These are phyloP conservation scores for Fusarium cicatricum DNA, from an alignment of 2,329 filamentous ascomycete genomes.

Conservation along the genomic window DNA sequence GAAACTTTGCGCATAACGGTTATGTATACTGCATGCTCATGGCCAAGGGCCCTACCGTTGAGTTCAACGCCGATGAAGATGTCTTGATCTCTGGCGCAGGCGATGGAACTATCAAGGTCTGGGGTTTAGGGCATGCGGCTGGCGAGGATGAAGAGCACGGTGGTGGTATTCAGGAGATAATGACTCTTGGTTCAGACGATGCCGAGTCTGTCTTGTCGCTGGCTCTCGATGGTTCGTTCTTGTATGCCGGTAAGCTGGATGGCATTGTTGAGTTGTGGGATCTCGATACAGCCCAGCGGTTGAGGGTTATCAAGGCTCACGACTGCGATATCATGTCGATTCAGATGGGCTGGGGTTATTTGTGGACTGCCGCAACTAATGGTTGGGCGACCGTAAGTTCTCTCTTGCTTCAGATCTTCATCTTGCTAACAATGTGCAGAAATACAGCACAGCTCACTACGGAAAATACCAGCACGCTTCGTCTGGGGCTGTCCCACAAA, in stretches of 20 bases:
- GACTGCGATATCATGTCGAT: constrained; percentile 86
- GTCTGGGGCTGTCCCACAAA: constrained; percentile 71
- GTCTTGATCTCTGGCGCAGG: constrained; percentile 90
- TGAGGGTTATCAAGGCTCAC: constrained; percentile 85
- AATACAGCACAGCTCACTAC: constrained; percentile 73
- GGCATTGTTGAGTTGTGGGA: constrained; percentile 97
- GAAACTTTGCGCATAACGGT: constrained; percentile 91
- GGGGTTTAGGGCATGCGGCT: constrained; percentile 66
- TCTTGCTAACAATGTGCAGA: constrained; percentile 51
- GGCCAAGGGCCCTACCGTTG: constrained; percentile 71
- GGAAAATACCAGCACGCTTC: constrained; percentile 60
- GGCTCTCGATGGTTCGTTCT: constrained; percentile 86
- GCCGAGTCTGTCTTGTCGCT: constrained; percentile 77
- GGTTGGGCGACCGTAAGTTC: constrained; percentile 82
- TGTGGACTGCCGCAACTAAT: constrained; percentile 89
- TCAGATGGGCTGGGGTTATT: constrained; percentile 82
- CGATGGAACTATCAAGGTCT: constrained; percentile 94
- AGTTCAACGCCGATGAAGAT: constrained; percentile 77
- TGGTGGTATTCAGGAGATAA: constrained; percentile 73
- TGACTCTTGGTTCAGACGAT: constrained; percentile 68
- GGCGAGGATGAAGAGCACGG: constrained; percentile 55
- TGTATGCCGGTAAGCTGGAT: constrained; percentile 88
- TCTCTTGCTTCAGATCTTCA: accelerated
- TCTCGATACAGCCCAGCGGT: constrained; percentile 88
- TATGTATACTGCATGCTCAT: constrained; percentile 98